Evolutionary conservation across 2,329 filamentous ascomycete species (phyloP), one percentile per base, ranked within the genome.

Genomic region (Chaetomium globosum): DNA sequence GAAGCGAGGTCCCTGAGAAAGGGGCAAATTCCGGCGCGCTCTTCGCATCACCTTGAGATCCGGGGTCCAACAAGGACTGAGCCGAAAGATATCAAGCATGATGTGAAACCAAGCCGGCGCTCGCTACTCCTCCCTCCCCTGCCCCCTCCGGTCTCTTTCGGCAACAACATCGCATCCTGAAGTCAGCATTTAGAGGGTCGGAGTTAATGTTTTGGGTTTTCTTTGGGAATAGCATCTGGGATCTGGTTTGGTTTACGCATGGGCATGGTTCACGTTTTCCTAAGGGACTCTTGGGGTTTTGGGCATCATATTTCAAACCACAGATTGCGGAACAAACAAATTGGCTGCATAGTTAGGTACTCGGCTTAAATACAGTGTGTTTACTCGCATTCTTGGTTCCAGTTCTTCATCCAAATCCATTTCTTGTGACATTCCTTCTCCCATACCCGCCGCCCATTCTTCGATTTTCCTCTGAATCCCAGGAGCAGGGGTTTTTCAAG

Each of bases 1-100:
- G 3, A n/a, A 19, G 16, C 58, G 58, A 43, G 23, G 58, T 33
- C 31, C 30, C 23, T 60, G 58, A 28, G 19, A 59, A 59, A 52
- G 31, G 49, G 58, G 59, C 30, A 57, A 4, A 1, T n/a, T 36
- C 57, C 26, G 19, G 28, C 23, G 43, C 13, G 28, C 30, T 43
- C 8, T 59, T 51, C 26, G 26, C 30, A n/a, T 23, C 43, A 3
- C 16, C 56, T 53, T 19, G n/a, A 31, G 12, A 12, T 59, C 57
- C 30, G n/a, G 57, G 30, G 57, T 39, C 43, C n/a, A 10, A 33
- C 23, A 26, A 31, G 23, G 39, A 12, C n/a, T 19, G 43, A 59
- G 28, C 57, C 57, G 10, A 43, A 36, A 21, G 12, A 51, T 30
- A 51, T 30, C n/a, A 28, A 12, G 8, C 19, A 23, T 30, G 30